These are phyloP conservation scores for Globisporangium sylvaticum DNA, from an alignment of 352 stramenopile genomes.

Conservation along the genomic window DNA sequence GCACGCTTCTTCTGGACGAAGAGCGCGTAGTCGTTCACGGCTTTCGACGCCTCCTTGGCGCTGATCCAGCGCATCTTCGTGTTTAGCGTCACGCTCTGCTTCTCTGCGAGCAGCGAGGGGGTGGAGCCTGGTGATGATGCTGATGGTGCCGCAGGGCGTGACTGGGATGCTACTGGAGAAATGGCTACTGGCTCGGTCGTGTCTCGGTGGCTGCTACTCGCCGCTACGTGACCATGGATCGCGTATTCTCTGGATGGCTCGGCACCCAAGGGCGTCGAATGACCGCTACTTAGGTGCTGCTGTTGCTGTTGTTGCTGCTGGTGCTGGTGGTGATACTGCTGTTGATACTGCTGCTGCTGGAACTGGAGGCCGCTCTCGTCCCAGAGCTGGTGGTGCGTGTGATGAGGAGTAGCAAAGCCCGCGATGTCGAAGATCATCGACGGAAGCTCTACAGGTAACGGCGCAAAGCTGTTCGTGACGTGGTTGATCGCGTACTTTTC, in stretches of 20 bases:
- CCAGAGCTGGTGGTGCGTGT: conserved; percentile 1
- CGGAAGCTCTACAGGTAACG: neutral
- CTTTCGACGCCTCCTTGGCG: conserved; percentile 74
- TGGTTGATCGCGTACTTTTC: conserved; percentile 9
- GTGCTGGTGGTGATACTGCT: neutral
- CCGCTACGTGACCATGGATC: neutral
- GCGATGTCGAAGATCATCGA: conserved; percentile 2
- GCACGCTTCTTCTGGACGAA: conserved; percentile 79
- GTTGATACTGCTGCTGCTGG: neutral
- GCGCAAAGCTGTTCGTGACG: conserved; percentile 1
- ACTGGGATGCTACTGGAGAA: neutral
- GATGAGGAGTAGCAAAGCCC: neutral
- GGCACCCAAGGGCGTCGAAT: neutral
- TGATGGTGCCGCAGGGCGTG: neutral
- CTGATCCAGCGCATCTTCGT: conserved; percentile 78
- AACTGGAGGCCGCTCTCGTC: neutral
- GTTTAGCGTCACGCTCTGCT: conserved; percentile 7
- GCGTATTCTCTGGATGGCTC: neutral
- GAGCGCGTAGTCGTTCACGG: conserved; percentile 73
- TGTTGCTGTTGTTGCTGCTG: neutral
- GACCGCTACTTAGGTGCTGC: neutral
- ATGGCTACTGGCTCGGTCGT: neutral
- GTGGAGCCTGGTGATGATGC: neutral
- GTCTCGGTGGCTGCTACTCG: neutral
- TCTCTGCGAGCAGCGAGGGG: neutral